These are phyloP conservation scores for Scheffersomyces illinoinensis DNA, from an alignment of 1,139 yeast genomes.

Conservation along the genomic window DNA sequence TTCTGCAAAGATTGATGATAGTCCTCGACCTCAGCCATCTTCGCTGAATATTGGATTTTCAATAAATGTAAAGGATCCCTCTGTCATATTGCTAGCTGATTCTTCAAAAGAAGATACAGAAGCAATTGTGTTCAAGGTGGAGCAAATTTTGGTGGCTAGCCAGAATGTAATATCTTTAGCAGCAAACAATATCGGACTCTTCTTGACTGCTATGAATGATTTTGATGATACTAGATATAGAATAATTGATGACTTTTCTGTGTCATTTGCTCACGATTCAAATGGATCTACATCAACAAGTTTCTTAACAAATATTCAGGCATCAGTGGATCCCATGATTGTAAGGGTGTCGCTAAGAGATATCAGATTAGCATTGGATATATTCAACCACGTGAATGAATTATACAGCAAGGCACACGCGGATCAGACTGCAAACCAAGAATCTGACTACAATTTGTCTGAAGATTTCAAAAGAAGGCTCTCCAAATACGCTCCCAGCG, in stretches of 20 bases:
- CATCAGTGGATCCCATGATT: slow-evolving; percentile 78
- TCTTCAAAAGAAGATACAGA: slow-evolving; percentile 70
- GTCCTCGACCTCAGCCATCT: slow-evolving; percentile 1
- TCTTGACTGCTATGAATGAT: slow-evolving; percentile 72
- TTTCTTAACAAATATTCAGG: slow-evolving; percentile 62
- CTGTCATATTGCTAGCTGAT: slow-evolving; percentile 78
- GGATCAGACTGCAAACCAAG: slow-evolving; percentile 18
- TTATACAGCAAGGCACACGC: slow-evolving; percentile 41
- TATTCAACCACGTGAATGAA: slow-evolving; percentile 70
- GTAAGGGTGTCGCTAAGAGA: slow-evolving; percentile 85
- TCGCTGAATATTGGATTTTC: slow-evolving; percentile 48
- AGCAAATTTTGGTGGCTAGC: slow-evolving; percentile 71
- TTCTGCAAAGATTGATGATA: slow-evolving; percentile 10
- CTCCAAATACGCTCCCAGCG: slow-evolving; percentile 68
- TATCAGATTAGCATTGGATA: slow-evolving; percentile 73
- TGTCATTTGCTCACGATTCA: slow-evolving; percentile 72
- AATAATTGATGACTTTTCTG: slow-evolving; percentile 85
- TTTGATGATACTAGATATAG: slow-evolving; percentile 62
- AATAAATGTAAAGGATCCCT: slow-evolving; percentile 74
- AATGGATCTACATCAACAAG: slow-evolving; percentile 62
- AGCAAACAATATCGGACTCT: slow-evolving; percentile 84
- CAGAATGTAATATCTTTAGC: slow-evolving; percentile 67
- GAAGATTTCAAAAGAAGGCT: slow-evolving; percentile 62
- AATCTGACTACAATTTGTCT: slow-evolving; percentile 42
- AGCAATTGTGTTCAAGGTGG: slow-evolving; percentile 88